phyloP scores from a whole-genome alignment of 495 filamentous ascomycete genomes.

The Podospora tetraspora region DNA sequence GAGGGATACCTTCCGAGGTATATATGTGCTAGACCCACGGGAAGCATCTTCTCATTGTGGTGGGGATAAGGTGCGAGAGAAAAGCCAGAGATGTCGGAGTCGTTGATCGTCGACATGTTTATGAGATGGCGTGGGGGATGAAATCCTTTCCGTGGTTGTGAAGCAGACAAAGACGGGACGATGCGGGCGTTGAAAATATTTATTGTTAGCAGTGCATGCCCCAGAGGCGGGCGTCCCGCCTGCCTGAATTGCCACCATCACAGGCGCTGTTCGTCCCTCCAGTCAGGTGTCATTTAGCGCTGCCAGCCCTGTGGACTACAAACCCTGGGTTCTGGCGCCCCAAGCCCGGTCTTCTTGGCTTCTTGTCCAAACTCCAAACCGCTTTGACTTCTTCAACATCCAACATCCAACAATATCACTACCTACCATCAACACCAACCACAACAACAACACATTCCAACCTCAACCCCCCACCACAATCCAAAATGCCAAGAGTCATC shows the following conservation, averaged over 20 bases:
- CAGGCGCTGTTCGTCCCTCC: too few species aligned
- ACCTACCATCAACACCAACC: neutral
- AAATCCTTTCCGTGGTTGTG: neutral
- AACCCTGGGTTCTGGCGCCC: too few species aligned
- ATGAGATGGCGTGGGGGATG: too few species aligned
- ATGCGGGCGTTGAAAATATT: neutral
- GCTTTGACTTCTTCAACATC: neutral
- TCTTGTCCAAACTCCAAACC: neutral
- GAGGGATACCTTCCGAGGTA: neutral
- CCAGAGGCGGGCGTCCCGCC: too few species aligned
- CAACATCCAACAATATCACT: neutral
- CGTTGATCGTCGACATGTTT: neutral
- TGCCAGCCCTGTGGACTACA: neutral
- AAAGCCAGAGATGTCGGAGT: neutral
- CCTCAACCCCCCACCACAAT: neutral
- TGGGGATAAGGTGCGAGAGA: neutral
- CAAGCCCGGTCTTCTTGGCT: neutral
- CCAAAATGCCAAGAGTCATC: slow-evolving; percentile 14
- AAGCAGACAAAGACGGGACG: neutral
- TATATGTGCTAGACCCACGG: too few species aligned
- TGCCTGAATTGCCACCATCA: neutral
- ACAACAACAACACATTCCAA: neutral
- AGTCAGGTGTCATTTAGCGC: neutral
- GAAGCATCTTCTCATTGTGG: too few species aligned
- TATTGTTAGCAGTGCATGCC: too few species aligned